These are phyloP conservation scores for Penicillium sp. DNA, from an alignment of 2,329 filamentous ascomycete species.

Conservation along the genomic window DNA sequence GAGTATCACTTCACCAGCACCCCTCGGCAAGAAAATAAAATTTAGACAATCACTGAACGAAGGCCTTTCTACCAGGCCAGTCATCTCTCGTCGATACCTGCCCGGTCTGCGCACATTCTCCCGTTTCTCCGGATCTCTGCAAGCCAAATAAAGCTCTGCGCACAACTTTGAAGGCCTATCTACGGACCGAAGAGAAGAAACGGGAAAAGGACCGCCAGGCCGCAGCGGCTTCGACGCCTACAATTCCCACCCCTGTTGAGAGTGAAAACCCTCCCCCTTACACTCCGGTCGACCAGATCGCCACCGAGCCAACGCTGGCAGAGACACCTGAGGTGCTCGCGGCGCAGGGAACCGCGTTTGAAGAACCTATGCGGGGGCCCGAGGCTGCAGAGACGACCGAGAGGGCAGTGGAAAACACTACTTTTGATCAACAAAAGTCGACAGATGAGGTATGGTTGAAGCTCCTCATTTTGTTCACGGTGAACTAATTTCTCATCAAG, in stretches of 20 bases:
- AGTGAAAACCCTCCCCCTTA: constrained; percentile 18
- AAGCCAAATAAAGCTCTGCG: constrained; percentile 87
- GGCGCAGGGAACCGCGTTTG: constrained; percentile 15
- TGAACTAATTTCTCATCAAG: background rate
- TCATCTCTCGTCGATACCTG: constrained; percentile 74
- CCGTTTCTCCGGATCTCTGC: constrained; percentile 82
- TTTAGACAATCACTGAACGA: background rate
- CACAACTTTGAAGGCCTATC: constrained; percentile 86
- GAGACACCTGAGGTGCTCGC: constrained; percentile 7
- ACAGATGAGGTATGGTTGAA: constrained; percentile 20
- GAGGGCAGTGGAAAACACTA: constrained; percentile 4
- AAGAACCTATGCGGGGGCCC: constrained; percentile 12
- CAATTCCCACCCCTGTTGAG: constrained; percentile 25
- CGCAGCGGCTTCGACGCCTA: constrained; percentile 33
- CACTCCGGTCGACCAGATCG: constrained; percentile 17
- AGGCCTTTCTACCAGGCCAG: constrained; percentile 59
- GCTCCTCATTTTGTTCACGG: background rate
- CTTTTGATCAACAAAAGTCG: constrained; percentile 4
- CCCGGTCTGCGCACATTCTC: constrained; percentile 89
- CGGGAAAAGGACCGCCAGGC: constrained; percentile 62
- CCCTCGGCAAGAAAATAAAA: background rate
- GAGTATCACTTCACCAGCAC: constrained; percentile 35
- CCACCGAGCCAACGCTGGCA: constrained; percentile 14
- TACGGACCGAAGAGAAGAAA: constrained; percentile 90
- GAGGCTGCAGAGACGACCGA: constrained; percentile 7